Evolutionary conservation across 352 stramenopile species (phyloP).

Genomic region (Phytophthora multivora): DNA sequence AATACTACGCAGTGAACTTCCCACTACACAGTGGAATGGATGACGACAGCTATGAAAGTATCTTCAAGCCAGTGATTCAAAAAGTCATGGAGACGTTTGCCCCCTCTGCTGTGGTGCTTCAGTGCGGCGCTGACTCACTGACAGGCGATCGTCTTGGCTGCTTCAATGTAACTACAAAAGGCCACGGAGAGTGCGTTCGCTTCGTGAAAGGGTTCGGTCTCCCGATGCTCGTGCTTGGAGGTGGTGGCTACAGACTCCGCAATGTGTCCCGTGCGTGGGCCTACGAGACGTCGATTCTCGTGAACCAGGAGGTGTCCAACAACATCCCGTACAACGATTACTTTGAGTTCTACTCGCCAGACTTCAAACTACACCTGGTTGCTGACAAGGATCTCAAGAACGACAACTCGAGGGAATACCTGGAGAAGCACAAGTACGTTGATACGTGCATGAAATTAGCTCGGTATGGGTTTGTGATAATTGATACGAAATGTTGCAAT

Average conservation of each 20-base stretch:
- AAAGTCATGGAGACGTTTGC: conserved; percentile 91
- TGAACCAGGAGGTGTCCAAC: conserved; percentile 76
- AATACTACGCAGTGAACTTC: conserved; percentile 97
- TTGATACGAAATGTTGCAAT: conserved; percentile 14
- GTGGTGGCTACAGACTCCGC: conserved; percentile 84
- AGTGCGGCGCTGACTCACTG: conserved; percentile 97
- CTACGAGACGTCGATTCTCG: conserved; percentile 96
- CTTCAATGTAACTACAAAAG: conserved; percentile 96
- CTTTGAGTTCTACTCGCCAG: conserved; percentile 81
- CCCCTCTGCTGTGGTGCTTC: conserved; percentile 93
- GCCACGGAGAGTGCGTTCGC: conserved; percentile 73
- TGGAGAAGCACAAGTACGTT: conserved; percentile 82
- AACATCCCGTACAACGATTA: conserved; percentile 85
- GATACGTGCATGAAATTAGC: background rate
- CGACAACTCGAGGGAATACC: conserved; percentile 74
- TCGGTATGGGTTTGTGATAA: background rate
- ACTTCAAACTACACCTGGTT: conserved; percentile 85
- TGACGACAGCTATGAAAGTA: conserved; percentile 93
- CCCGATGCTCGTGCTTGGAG: conserved; percentile 80
- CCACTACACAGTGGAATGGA: conserved; percentile 96
- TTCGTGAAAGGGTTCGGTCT: conserved; percentile 88
- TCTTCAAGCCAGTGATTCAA: conserved; percentile 97
- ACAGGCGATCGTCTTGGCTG: conserved; percentile 96
- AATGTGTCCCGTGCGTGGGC: conserved; percentile 94
- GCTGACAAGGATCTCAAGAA: conserved; percentile 78